These are phyloP conservation scores for Singerocomus inundabilis DNA, from an alignment of 1,284 basidiomycete species.

Conservation along the genomic window DNA sequence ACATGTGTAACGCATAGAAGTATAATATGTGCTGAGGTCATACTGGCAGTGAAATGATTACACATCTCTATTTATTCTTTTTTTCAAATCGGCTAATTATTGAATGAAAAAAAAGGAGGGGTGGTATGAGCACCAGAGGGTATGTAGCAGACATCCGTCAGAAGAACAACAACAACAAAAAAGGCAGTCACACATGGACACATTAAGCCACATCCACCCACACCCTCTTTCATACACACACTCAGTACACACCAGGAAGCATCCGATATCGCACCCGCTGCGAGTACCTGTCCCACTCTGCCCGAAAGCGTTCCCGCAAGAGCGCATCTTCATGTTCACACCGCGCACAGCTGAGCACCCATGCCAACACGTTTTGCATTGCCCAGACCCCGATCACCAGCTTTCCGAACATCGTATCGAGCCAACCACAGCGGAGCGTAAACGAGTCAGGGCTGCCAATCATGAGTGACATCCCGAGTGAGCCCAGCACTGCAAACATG, in stretches of 20 bases:
- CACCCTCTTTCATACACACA: background rate
- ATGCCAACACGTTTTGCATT: slow-evolving; percentile 15
- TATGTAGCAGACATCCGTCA: no score
- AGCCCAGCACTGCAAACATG: slow-evolving; percentile 17
- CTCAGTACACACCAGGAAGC: slow-evolving; percentile 28
- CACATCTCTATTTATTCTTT: no score
- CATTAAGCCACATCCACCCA: background rate
- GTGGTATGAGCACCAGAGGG: no score
- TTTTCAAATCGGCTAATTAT: no score
- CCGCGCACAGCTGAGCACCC: slow-evolving; percentile 16
- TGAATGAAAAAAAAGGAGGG: no score
- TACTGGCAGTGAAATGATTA: no score
- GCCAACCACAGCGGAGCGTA: slow-evolving; percentile 24
- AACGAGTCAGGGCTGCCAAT: slow-evolving; percentile 30
- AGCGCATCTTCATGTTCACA: slow-evolving; percentile 22
- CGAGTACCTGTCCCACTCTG: slow-evolving; percentile 23
- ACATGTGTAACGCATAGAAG: no score
- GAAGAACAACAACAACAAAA: no score
- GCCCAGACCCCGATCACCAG: slow-evolving; percentile 21
- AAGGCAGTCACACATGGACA: no score
- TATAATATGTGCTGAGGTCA: no score
- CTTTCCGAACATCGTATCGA: slow-evolving; percentile 19
- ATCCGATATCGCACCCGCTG: slow-evolving; percentile 25
- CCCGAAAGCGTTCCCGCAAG: slow-evolving; percentile 15
- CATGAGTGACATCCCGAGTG: slow-evolving; percentile 28